Percentiles rank a stretch among this genome's conserved stretches.
phyloP scores from a whole-genome alignment of 805 yeast species.

The Hanseniaspora meyeri region DNA sequence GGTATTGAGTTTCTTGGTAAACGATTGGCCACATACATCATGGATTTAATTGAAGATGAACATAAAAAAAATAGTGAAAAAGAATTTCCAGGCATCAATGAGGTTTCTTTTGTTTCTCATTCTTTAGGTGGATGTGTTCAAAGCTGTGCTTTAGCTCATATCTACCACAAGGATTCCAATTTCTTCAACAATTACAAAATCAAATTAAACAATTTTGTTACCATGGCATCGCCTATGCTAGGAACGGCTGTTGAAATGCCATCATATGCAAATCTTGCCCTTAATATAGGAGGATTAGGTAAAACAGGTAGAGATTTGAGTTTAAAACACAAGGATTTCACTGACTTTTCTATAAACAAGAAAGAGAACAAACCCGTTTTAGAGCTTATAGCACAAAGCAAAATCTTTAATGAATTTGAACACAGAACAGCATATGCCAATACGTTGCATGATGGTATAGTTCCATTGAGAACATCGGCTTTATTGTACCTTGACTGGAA shows the following conservation, averaged over 20 bases:
- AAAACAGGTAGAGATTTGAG: conserved; percentile 85
- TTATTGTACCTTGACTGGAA: conserved; percentile 73
- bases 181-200: conserved; percentile 42
- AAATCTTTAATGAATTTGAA: conserved; percentile 51
- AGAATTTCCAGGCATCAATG: conserved; percentile 7
- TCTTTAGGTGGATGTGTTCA: conserved; percentile 90
- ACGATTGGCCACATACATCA: conserved; percentile 60
- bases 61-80: conserved; percentile 31
- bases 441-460: conserved; percentile 86
- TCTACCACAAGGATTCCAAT: conserved; percentile 47
- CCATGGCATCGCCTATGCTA: conserved; percentile 77
- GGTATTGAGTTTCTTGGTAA: conserved; percentile 79
- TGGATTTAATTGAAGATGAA: conserved; percentile 36
- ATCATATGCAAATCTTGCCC: conserved; percentile 64
- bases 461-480: conserved; percentile 84
- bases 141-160: conserved; percentile 77
- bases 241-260: conserved; percentile 88
- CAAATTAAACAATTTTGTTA: conserved; percentile 64
- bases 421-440: conserved; percentile 81
- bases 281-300: conserved; percentile 84
- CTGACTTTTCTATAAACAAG: conserved; percentile 19
- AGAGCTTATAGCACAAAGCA: conserved; percentile 62
- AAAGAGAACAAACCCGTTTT: conserved; percentile 42
- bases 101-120: conserved; percentile 82
- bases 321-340: conserved; percentile 34